Evolutionary conservation across 2,329 filamentous ascomycete genomes (phyloP).

Genomic region (Cordyceps farinosa): DNA sequence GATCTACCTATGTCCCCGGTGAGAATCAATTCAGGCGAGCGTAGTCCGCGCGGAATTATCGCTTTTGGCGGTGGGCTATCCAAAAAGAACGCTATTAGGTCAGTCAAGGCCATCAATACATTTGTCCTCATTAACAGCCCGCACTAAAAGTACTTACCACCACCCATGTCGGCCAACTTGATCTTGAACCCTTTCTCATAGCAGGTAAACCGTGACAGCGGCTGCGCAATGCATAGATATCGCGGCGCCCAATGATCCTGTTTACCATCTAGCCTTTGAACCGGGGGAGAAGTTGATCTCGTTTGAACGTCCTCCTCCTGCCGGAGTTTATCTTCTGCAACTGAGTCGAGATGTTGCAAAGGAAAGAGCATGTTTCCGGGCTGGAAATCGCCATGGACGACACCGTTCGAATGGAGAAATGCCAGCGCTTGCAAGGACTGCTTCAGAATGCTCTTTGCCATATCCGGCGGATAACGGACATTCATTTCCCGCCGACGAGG

Average conservation of each 20-base stretch:
- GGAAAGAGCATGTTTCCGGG: conserved; percentile 37
- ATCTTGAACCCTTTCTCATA: conserved; percentile 27
- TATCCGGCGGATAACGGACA: conserved; percentile 36
- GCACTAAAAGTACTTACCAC: conserved; percentile 24
- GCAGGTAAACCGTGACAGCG: conserved; percentile 24
- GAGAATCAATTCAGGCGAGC: conserved; percentile 30
- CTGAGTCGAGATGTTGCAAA: conserved; percentile 27
- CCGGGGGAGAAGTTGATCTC: conserved; percentile 25
- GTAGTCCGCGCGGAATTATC: conserved; percentile 26
- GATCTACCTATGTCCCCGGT: conserved; percentile 22
- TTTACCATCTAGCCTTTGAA: conserved; percentile 31
- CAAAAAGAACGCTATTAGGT: conserved; percentile 26
- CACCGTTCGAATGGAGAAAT: conserved; percentile 36
- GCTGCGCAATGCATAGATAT: conserved; percentile 30
- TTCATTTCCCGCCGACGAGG: conserved; percentile 24
- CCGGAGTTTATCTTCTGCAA: conserved; percentile 24
- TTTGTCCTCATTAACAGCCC: neutral
- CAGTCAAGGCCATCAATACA: conserved; percentile 6
- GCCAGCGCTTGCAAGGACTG: conserved; percentile 36
- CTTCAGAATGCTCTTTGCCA: conserved; percentile 40
- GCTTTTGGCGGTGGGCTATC: conserved; percentile 24
- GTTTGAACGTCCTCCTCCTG: conserved; percentile 25
- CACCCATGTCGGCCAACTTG: conserved; percentile 31
- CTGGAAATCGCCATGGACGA: conserved; percentile 40
- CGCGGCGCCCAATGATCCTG: conserved; percentile 28